Evolutionary conservation across 2,329 filamentous ascomycete genomes (phyloP).

Genomic region (Calonectria leucothoes): DNA sequence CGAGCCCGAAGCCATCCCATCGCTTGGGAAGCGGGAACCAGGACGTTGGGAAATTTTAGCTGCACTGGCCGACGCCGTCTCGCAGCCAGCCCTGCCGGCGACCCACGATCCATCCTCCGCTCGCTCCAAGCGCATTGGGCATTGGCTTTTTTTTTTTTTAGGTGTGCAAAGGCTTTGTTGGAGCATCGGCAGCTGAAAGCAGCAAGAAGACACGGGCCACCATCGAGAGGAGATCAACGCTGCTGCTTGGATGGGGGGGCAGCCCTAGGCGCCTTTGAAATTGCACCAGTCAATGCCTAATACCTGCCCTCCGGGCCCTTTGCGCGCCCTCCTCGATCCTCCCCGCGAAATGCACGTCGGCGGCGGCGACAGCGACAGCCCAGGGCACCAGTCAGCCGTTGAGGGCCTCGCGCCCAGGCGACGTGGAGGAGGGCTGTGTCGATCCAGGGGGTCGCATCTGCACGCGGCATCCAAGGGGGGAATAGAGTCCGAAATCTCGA

Average conservation of each 20-base stretch:
- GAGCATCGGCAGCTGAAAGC: not conserved
- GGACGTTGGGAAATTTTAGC: slow-evolving; percentile 19
- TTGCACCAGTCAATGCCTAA: slow-evolving; percentile 41
- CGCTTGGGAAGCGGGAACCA: slow-evolving; percentile 9
- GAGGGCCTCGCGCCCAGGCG: not conserved
- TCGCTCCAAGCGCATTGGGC: not conserved
- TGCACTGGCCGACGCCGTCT: not conserved
- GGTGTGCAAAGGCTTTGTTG: not conserved
- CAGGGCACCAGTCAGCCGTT: slow-evolving; percentile 30
- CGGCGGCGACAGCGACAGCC: not conserved
- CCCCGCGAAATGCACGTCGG: slow-evolving; percentile 20
- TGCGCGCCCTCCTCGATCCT: not conserved
- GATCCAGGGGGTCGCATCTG: slow-evolving; percentile 26
- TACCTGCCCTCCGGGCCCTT: slow-evolving; percentile 23
- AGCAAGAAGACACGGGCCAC: slow-evolving; percentile 18
- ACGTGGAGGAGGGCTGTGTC: slow-evolving; percentile 12
- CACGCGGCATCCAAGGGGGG: slow-evolving; percentile 26
- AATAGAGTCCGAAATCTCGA: slow-evolving; percentile 5
- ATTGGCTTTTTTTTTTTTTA: too few species aligned
- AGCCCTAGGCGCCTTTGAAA: slow-evolving; percentile 41
- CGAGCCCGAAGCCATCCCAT: not conserved
- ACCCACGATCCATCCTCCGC: not conserved
- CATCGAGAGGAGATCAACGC: slow-evolving; percentile 16
- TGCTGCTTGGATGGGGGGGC: slow-evolving; percentile 24
- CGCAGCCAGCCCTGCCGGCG: not conserved